Base-by-base conservation (phyloP, 2,329 filamentous ascomycete species). In the Botrytis pseudocinerea region DNA sequence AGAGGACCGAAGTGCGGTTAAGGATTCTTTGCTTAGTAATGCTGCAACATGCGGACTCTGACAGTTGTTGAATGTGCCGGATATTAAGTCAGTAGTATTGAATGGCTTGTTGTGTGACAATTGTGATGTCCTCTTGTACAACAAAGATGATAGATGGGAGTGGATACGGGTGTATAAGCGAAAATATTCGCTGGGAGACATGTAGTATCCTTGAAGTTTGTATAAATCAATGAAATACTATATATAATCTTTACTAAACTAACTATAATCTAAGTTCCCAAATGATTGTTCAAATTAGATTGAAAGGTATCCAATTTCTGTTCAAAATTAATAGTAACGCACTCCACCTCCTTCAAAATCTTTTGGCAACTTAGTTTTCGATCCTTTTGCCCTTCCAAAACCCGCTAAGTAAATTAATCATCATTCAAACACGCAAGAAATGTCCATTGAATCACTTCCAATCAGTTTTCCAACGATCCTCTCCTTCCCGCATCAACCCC, bases 401-500 rank as follows among this genome's bases (percentile, higher is more conserved):
- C 44, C 22, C 46, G 12, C 22, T 7, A 5, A 9, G 32, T 20
- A 35, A n/a, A 35, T n/a, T 35, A 10, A 51, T 16, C 14, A 38
- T 25, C 32, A 14, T 25, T 9, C 25, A 62, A 62, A 54, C 1
- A 63, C 6, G 0, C 18, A 42, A 63, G 16, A 54, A 20, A 28
- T 22, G 12, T 14, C 1, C 4, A 12, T n/a, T 22, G 6, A 20
- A 66, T 66, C 1, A 54, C 40, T 28, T 7, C 46, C 14, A 4
- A 10, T 8, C 14, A 16, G 40, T 20, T 12, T 1, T 54, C 20
- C 8, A 40, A n/a, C 32, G 32, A 32, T 32, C 32, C 2, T 32
- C 5, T 10, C 4, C 7, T 28, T 9, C 10, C 7, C 4, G 4
- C 20, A 9, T 18, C 51, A 84, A 2, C 81, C 82, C 63, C 82